Evolutionary conservation across 2,329 filamentous ascomycete genomes (phyloP), one percentile per base, ranked within the genome.

Genomic region (Ceratocystis destructans): DNA sequence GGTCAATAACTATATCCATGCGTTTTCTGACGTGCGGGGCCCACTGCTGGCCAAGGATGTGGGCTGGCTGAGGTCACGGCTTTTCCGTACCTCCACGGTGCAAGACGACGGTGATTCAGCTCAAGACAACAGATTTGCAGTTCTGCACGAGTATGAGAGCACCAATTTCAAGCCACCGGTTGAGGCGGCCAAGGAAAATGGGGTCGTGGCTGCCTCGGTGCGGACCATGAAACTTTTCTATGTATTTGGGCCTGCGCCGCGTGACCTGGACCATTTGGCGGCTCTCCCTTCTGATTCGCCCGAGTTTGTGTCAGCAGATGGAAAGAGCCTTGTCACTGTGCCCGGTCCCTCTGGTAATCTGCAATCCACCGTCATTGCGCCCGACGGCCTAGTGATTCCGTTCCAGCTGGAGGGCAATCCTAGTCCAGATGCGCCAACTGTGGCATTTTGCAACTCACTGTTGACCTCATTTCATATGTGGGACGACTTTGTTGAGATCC

Each of bases 391-490:
- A 5, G 73, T 77, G 1, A 81, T 95, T 15, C 84, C 85, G 0
- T 96, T 90, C 76, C 82, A 85, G 15, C 80, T 96, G 1, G 88
- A 94, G 74, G 90, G 90, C 65, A 87, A 83, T 69, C 71, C 82
- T 0, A 80, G 85, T 41, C 83, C 85, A 0, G 73, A 81, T 22
- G 88, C 89, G 0, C 90, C 90, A 0, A 82, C 87, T 0, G 79
- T 96, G 10, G 85, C 90, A 22, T 87, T 92, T 70, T 82, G 81
- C 75, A 95, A 95, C 78, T 92, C 87, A 0, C 86, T 96, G 62
- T 82, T 96, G 6, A 89, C 89, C 1, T 85, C 87, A 61, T 81
- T 87, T 69, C 79, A 83, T 73, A 94, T 96, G 82, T 96, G 90
- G 90, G 87, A 94, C 71, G 79, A 79, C 1, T 83, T 95, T 68